Evolutionary conservation across 164 flowering plant genomes (phyloP).

Genomic region (Annona cherimola): DNA sequence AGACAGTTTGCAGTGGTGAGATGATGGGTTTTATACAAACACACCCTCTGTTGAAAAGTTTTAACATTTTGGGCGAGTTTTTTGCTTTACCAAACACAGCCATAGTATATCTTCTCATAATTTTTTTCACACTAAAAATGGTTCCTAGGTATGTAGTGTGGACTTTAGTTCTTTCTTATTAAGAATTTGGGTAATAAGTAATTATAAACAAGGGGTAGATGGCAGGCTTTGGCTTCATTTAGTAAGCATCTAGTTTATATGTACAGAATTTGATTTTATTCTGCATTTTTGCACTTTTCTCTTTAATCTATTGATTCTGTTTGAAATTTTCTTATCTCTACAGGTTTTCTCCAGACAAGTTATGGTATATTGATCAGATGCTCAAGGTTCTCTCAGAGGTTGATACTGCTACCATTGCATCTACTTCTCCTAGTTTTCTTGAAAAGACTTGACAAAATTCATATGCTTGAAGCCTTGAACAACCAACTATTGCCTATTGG

Average conservation of each 20-base stretch:
- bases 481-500: no score
- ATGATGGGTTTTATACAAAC: no score
- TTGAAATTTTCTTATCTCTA: slow-evolving; percentile 1
- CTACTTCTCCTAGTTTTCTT: neutral
- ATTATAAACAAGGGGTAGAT: no score
- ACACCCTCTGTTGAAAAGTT: no score
- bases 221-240: neutral
- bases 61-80: no score
- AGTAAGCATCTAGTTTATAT: neutral
- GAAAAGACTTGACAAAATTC: neutral
- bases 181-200: neutral
- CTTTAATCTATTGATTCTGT: neutral
- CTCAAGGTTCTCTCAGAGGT: slow-evolving; percentile 96
- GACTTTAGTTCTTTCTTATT: neutral
- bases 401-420: slow-evolving; percentile 11
- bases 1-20: no score
- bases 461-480: no score
- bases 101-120: neutral
- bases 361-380: slow-evolving; percentile 98
- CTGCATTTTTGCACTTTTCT: neutral
- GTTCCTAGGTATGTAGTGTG: neutral
- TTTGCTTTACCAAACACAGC: no score
- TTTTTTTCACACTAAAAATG: no score
- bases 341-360: slow-evolving; percentile 91
- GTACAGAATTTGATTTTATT: neutral